Evolutionary conservation across 73 alveolate genomes (phyloP).

Genomic region (Uronychia setigera): DNA sequence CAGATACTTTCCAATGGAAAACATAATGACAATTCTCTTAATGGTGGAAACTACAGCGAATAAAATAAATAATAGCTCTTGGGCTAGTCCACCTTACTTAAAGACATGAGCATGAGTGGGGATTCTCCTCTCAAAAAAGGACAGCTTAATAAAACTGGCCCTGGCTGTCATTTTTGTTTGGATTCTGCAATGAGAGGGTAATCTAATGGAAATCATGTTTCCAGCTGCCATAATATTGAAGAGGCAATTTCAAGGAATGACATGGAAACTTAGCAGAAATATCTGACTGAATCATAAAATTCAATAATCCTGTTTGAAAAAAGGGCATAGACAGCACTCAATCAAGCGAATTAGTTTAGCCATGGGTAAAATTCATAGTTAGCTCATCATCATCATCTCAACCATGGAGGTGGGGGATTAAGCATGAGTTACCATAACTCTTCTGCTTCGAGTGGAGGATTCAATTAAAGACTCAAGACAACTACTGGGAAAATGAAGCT

Average conservation of each 20-base stretch:
- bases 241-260: background rate
- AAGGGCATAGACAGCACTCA: background rate
- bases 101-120: background rate
- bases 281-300: background rate
- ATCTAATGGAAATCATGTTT: too few relatives aligned
- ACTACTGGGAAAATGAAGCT: background rate
- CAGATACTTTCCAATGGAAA: background rate
- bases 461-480: background rate
- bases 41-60: too few relatives aligned
- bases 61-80: background rate
- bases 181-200: background rate
- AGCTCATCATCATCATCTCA: background rate
- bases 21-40: background rate
- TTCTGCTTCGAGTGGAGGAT: background rate
- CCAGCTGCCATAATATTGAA: background rate
- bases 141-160: background rate
- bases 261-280: background rate
- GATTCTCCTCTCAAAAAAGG: background rate
- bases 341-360: too few relatives aligned
- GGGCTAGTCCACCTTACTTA: background rate
- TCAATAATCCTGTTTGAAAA: background rate
- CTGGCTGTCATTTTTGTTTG: background rate
- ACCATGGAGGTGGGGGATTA: background rate
- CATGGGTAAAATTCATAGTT: too few relatives aligned
- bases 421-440: background rate